phyloP scores from a whole-genome alignment of 2,329 filamentous ascomycete species.

The Penicillium sp. region DNA sequence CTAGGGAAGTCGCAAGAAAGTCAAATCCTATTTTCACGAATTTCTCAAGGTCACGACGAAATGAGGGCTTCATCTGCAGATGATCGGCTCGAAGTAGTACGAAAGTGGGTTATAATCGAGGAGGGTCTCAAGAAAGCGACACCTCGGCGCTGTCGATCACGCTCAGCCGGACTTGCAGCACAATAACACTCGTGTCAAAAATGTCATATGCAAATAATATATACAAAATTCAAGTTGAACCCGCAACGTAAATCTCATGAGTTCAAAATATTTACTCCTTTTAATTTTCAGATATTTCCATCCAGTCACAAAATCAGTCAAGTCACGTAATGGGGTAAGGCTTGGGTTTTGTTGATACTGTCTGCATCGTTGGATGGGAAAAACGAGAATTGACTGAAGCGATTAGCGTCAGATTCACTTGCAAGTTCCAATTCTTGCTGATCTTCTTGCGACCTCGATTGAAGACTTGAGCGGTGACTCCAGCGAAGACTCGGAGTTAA shows the following conservation, averaged over 20 bases:
- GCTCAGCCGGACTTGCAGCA: neutral
- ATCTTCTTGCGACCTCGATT: neutral
- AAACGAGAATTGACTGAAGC: neutral
- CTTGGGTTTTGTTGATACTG: neutral
- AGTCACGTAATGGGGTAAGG: neutral
- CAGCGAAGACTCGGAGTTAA: neutral
- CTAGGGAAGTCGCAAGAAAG: conserved; percentile 22
- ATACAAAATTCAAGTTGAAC: neutral
- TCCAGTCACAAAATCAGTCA: no score
- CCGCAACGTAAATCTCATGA: no score
- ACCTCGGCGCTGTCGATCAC: neutral
- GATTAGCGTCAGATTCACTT: neutral
- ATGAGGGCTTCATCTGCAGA: conserved; percentile 21
- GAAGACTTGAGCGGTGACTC: neutral
- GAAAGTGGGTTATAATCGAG: conserved; percentile 23
- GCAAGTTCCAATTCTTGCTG: neutral
- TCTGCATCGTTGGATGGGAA: neutral
- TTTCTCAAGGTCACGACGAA: conserved; percentile 26
- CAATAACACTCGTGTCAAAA: neutral
- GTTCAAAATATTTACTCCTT: no score
- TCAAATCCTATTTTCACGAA: conserved; percentile 22
- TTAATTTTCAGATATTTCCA: no score
- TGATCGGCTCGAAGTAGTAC: conserved; percentile 20
- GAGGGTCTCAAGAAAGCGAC: conserved; percentile 5
- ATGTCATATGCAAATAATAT: neutral